Evolutionary conservation across 192 early-diverging fungal species (phyloP).

Genomic region (Coemansia sp.): DNA sequence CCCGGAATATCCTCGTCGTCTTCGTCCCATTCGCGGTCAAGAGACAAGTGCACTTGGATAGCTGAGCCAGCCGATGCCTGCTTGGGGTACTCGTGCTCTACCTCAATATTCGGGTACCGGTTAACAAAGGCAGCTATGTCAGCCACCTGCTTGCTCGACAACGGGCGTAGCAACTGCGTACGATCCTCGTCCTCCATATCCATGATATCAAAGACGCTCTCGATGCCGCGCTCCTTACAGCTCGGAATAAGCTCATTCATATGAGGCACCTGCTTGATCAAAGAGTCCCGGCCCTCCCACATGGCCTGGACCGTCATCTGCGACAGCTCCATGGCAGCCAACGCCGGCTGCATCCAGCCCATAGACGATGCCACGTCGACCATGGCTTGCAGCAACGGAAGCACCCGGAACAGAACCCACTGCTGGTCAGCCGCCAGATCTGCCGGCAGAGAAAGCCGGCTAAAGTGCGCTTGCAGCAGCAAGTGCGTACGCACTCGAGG

Average conservation of each 20-base stretch:
- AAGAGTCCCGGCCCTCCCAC: constrained; percentile 89
- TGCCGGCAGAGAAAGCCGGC: constrained; percentile 80
- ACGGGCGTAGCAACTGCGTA: constrained; percentile 56
- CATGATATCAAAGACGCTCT: constrained; percentile 88
- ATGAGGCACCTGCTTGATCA: constrained; percentile 88
- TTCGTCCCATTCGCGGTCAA: constrained; percentile 86
- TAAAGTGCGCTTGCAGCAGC: constrained; percentile 94
- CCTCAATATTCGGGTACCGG: constrained; percentile 90
- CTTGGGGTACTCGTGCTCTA: constrained; percentile 66
- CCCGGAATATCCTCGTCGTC: constrained; percentile 68
- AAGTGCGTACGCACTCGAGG: constrained; percentile 92
- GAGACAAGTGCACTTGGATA: constrained; percentile 63
- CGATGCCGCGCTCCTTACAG: constrained; percentile 52
- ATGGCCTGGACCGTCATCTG: constrained; percentile 98
- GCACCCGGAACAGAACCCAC: constrained; percentile 58
- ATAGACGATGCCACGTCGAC: constrained; percentile 93
- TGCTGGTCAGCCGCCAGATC: constrained; percentile 94
- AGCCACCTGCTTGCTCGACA: constrained; percentile 57
- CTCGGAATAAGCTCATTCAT: constrained; percentile 51
- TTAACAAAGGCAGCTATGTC: constrained; percentile 88
- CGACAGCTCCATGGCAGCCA: constrained; percentile 93
- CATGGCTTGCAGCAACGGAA: constrained; percentile 87
- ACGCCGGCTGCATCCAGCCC: constrained; percentile 85
- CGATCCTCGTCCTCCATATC: constrained; percentile 91
- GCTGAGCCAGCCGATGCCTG: constrained; percentile 62